Evolutionary conservation across 352 stramenopile genomes (phyloP).

Genomic region (Aphanomyces invadans): DNA sequence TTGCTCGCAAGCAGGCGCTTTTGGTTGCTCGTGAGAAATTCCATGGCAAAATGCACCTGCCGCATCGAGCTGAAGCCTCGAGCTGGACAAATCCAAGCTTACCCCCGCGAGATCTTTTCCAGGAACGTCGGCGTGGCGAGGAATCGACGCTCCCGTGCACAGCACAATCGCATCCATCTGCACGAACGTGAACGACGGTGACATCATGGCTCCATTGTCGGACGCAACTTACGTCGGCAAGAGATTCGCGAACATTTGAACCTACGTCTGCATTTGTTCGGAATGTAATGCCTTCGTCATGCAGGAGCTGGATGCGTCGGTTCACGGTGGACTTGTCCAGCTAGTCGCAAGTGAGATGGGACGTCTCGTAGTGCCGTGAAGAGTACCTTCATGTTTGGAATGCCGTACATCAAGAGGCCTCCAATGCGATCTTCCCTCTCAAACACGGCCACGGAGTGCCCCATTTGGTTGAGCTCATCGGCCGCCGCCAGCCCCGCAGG

Average conservation of each 20-base stretch:
- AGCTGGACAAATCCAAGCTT: no score
- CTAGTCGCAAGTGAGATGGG: constrained; percentile 13
- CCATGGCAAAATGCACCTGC: constrained; percentile 93
- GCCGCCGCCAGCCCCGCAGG: constrained; percentile 88
- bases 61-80: no score
- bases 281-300: constrained; percentile 96
- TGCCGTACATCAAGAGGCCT: constrained; percentile 97
- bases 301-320: constrained; percentile 90
- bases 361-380: background rate
- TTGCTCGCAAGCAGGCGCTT: constrained; percentile 94
- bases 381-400: constrained; percentile 95
- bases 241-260: constrained; percentile 56
- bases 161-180: constrained; percentile 91
- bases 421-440: constrained; percentile 94
- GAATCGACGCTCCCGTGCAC: constrained; percentile 91
- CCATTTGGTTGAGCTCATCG: constrained; percentile 97
- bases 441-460: constrained; percentile 95
- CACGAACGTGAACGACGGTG: constrained; percentile 26
- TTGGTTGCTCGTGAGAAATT: constrained; percentile 97
- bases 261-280: constrained; percentile 93
- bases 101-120: constrained; percentile 86
- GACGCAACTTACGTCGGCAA: constrained; percentile 1
- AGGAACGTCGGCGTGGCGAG: constrained; percentile 86
- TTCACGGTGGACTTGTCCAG: constrained; percentile 96
- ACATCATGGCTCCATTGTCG: no score